Evolutionary conservation across 1,139 yeast genomes (phyloP).

Genomic region (Blastobotrys aristatus): DNA sequence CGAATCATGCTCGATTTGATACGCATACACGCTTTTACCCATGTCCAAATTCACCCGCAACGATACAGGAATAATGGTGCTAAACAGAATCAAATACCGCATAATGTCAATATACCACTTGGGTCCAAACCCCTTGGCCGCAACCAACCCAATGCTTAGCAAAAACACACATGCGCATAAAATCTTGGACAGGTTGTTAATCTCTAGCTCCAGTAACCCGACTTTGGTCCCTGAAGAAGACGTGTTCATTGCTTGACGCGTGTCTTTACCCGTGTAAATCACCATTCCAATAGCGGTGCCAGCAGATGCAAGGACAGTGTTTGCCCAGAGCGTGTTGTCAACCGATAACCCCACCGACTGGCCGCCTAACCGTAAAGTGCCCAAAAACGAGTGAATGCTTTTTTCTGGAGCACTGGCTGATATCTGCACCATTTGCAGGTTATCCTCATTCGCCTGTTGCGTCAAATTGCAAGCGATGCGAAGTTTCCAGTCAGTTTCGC

Average conservation of each 20-base stretch:
- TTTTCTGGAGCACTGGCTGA: slow-evolving; percentile 76
- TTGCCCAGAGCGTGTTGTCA: slow-evolving; percentile 97
- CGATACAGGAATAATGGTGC: slow-evolving; percentile 94
- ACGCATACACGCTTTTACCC: slow-evolving; percentile 93
- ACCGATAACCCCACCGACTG: slow-evolving; percentile 60
- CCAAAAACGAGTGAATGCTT: slow-evolving; percentile 74
- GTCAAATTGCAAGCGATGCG: slow-evolving; percentile 66
- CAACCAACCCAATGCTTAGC: slow-evolving; percentile 71
- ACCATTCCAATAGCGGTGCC: slow-evolving; percentile 88
- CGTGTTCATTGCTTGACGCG: slow-evolving; percentile 92
- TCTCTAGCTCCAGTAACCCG: slow-evolving; percentile 85
- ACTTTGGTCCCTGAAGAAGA: slow-evolving; percentile 85
- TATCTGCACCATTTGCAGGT: slow-evolving; percentile 47
- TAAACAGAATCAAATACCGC: slow-evolving; percentile 85
- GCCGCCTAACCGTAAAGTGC: slow-evolving; percentile 52
- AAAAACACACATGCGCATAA: slow-evolving; percentile 81
- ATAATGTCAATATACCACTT: slow-evolving; percentile 86
- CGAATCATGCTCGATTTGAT: slow-evolving; percentile 84
- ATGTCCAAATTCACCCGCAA: slow-evolving; percentile 89
- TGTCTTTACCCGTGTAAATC: slow-evolving; percentile 85
- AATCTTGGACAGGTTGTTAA: slow-evolving; percentile 81
- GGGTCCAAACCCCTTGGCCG: slow-evolving; percentile 68
- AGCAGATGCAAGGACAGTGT: slow-evolving; percentile 91
- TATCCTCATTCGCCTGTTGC: slow-evolving; percentile 50
- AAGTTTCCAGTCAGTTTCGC: slow-evolving; percentile 98